These are phyloP conservation scores for Hypoxylon sp. DNA, from an alignment of 2,329 filamentous ascomycete species.

Conservation along the genomic window DNA sequence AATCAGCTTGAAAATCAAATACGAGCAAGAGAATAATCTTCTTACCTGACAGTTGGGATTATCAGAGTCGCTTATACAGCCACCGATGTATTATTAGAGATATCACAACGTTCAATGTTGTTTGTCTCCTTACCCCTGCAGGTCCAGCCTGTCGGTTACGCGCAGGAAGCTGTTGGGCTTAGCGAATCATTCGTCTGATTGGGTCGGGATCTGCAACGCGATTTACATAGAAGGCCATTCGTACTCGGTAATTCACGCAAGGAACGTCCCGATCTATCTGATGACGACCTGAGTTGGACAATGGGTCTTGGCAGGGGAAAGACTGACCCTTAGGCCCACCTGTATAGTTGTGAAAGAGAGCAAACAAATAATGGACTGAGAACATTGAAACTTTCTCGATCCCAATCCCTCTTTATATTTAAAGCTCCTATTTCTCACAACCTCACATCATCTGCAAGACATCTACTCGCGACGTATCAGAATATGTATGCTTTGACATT, in stretches of 20 bases:
- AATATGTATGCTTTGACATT: constrained; percentile 46
- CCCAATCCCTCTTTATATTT: neutral
- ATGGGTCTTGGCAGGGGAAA: constrained; percentile 47
- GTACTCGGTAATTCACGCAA: constrained; percentile 33
- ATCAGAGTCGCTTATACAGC: constrained; percentile 4
- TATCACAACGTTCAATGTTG: constrained; percentile 10
- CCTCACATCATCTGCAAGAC: constrained; percentile 1
- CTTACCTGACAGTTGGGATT: neutral
- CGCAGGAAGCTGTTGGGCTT: constrained; percentile 27
- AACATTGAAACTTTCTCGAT: neutral
- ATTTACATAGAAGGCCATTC: constrained; percentile 27
- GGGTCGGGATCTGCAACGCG: constrained; percentile 49
- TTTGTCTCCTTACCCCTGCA: constrained; percentile 35
- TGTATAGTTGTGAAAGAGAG: constrained; percentile 13
- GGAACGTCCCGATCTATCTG: constrained; percentile 28
- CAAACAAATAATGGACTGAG: constrained; percentile 6
- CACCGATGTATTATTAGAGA: constrained; percentile 11
- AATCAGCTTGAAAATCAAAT: constrained; percentile 3
- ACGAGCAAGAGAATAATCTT: neutral
- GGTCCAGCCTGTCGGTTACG: constrained; percentile 26
- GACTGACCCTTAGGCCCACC: constrained; percentile 12
- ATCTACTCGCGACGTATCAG: constrained; percentile 7
- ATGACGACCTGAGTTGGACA: constrained; percentile 17
- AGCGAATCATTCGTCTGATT: constrained; percentile 47
- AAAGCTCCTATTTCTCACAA: neutral